A percentile compares a stretch with the other conserved stretches of the same genome.
These are phyloP conservation scores for Penicillium alfredii DNA, from an alignment of 495 filamentous ascomycete genomes.

Conservation along the genomic window DNA sequence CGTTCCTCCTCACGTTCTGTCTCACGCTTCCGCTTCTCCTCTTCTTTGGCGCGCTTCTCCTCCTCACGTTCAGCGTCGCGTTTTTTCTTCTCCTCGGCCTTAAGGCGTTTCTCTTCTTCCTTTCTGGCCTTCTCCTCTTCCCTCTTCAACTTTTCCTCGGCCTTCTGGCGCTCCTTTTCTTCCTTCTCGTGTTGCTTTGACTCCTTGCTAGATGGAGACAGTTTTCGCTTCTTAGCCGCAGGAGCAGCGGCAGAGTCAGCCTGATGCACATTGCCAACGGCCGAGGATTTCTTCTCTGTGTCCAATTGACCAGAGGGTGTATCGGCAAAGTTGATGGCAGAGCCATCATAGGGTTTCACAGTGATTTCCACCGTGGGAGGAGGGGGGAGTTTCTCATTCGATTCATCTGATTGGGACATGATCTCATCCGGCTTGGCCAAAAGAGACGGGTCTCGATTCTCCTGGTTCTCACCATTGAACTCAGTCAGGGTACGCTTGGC, in stretches of 20 bases:
- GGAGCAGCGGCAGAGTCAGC: constrained; percentile 6
- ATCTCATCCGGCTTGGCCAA: background rate
- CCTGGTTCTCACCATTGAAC: constrained; percentile 20
- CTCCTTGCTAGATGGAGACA: constrained; percentile 49
- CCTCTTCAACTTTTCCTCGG: constrained; percentile 40
- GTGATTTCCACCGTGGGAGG: constrained; percentile 7
- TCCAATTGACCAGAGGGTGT: no score
- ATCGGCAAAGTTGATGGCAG: no score
- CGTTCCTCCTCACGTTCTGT: no score
- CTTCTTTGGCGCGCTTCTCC: constrained; percentile 35
- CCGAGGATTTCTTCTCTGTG: no score
- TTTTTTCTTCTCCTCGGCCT: constrained; percentile 43
- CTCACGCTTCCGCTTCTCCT: constrained; percentile 32
- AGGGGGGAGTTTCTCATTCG: background rate
- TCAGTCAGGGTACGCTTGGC: constrained; percentile 12
- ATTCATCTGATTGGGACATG: background rate
- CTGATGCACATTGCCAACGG: no score
- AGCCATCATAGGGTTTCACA: background rate
- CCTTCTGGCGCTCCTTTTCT: constrained; percentile 41
- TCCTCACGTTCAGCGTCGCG: constrained; percentile 41
- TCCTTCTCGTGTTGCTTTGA: constrained; percentile 50
- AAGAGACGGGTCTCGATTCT: constrained; percentile 20
- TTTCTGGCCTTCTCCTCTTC: constrained; percentile 40
- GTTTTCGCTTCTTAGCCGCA: constrained; percentile 46
- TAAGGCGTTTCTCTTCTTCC: constrained; percentile 38